Base-by-base conservation (phyloP, 2,329 filamentous ascomycete genomes). In the Xylaria polymorpha region DNA sequence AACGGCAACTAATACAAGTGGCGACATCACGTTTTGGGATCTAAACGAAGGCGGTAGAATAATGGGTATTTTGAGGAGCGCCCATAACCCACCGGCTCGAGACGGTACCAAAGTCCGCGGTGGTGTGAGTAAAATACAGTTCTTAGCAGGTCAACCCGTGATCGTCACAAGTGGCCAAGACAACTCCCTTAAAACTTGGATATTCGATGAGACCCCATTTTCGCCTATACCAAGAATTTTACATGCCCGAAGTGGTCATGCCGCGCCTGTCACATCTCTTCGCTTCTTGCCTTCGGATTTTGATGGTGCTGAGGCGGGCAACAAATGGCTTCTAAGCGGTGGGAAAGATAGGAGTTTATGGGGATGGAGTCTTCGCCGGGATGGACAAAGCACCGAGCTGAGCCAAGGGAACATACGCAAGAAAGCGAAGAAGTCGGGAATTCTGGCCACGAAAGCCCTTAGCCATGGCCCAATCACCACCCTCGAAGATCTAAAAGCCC, bases 21-120 rank as follows among this genome's bases (percentile, higher is more conserved):
- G 96, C 41, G 96, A 99, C 79, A 88, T 99, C 53, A 97, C 93
- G 0, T 91, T 99, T 72, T 99, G 96, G 96, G 96, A 99, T 79
- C 85, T 99, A 66, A 98, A 98, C 78, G 87, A 92, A 44, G 94
- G 94, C 18, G 94, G 94, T 5, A 90, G 93, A 74, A 90, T 97
- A 65, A 93, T 92, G 82, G 94, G 96, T 57, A 88, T 97, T 14
- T 85, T 99, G 43, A 90, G 94, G 74, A 92, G 93, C 64, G 96
- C 95, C 0, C 96, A 99, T 79, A 93, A 94, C 73, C 91, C 92
- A 6, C 91, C 92, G 4, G 86, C 87, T 0, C 79, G 80, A 44
- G 81, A 85, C 22, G 85, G 85, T 3, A 81, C 81, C 1, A 79
- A 83, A n/a, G 86, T 92, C 20, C 86, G 89, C 15, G 92, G 93